Base-by-base conservation (phyloP, 495 filamentous ascomycete genomes). In the Podospora sp. region DNA sequence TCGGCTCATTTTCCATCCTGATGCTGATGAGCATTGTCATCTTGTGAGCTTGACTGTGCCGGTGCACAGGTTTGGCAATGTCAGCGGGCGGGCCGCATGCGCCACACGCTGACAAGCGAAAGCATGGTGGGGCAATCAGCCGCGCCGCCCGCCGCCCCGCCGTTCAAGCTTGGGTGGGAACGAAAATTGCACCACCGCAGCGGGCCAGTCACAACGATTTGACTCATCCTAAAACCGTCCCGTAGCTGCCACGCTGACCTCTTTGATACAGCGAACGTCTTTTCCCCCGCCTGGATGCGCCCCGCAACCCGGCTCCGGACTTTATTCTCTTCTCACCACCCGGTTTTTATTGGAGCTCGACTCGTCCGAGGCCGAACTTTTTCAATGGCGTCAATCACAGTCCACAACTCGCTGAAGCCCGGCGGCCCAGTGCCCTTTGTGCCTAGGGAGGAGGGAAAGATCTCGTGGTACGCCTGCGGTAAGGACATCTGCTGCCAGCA, bases 381-480 rank as follows among this genome's bases (percentile, higher is more conserved):
- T 66, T 66, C 73, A 66, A 85, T 84, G 82, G 79, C 80, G 67
- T 77, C 82, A 56, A 81, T 91, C 68, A 84, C 78, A 40, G 83
- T 92, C 63, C 92, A 88, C 80, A 96, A 96, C 79, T 93, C 91
- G 1, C 80, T 97, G 62, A 90, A 89, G 53, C 85, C 83, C 35
- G 82, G 89, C 63, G 77, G 80, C 14, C 91, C 93, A 78, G 88
- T 87, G 18, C 85, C 86, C 2, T 97, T 97, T 70, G 80, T 91
- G 25, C 94, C 93, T 11, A 80, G 90, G 51, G 88, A 94, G 73
- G 80, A 84, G 22, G 90, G 87, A 63, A 90, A 90, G 69, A 86
- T 96, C 1, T 89, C 86, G 4, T 97, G 93, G 93, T 97, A 97
- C 79, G 90, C 86, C 52, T 96, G 92, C 80, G 92, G 40, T 46